These are phyloP conservation scores for Tetrahymena malaccensis DNA, from an alignment of 73 alveolate genomes.

Conservation along the genomic window DNA sequence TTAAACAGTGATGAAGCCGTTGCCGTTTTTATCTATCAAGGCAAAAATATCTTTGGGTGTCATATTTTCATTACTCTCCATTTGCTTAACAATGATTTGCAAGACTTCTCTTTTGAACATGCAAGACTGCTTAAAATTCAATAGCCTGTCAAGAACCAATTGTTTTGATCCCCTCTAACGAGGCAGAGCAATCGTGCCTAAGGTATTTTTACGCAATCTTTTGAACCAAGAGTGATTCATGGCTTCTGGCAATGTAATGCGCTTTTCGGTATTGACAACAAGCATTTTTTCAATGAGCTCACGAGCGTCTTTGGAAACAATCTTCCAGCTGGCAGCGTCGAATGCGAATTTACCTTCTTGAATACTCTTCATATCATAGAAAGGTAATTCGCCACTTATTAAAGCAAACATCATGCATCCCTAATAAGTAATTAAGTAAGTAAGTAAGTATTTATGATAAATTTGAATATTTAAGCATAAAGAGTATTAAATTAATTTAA, in stretches of 20 bases:
- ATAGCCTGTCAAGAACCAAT: not conserved
- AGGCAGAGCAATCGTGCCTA: not conserved
- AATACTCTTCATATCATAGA: not conserved
- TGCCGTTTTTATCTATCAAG: not conserved
- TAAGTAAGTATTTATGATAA: not conserved
- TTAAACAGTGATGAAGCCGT: not conserved
- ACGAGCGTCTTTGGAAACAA: not conserved
- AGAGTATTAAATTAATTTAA: not conserved
- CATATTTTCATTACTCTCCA: not conserved
- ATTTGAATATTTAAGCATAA: not conserved
- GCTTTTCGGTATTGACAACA: not conserved
- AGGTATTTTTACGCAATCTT: not conserved
- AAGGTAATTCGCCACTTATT: not conserved
- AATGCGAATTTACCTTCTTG: not conserved
- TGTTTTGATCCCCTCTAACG: not conserved
- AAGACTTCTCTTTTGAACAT: not conserved
- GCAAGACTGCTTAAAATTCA: not conserved
- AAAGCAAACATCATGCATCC: not conserved
- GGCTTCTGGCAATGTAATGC: not conserved
- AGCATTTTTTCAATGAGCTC: not conserved
- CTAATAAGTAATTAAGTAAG: not conserved
- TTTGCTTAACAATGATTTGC: not conserved
- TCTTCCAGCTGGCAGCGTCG: not conserved
- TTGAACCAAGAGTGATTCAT: not conserved
- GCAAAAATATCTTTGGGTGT: not conserved